A percentile compares a stretch with the other conserved stretches of the same genome.
These are phyloP conservation scores for Pseudonitzschia delicatissima DNA, from an alignment of 108 stramenopile species.

Conservation along the genomic window DNA sequence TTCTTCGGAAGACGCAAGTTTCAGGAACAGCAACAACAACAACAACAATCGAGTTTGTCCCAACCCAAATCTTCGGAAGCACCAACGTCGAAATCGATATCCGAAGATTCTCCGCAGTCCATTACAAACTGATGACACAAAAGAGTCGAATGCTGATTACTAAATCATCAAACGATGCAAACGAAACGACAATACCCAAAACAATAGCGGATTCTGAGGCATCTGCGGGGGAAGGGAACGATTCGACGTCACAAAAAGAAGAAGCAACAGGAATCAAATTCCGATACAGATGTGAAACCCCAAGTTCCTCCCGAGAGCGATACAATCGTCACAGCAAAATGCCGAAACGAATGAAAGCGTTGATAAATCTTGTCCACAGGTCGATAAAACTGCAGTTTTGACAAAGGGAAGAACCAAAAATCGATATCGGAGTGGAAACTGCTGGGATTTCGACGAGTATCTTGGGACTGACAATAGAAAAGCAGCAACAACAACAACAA, in stretches of 20 bases:
- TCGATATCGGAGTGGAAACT: neutral
- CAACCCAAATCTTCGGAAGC: neutral
- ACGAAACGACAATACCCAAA: neutral
- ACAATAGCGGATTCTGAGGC: neutral
- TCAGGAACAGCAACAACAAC: constrained; percentile 6
- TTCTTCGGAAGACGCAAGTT: neutral
- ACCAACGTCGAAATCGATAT: neutral
- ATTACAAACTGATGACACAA: neutral
- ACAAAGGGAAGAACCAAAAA: neutral
- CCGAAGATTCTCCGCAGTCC: neutral
- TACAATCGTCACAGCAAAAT: neutral
- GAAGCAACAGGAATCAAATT: neutral
- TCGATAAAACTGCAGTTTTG: neutral
- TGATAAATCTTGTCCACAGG: neutral
- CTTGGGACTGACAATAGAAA: neutral
- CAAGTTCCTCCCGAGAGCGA: too few species aligned
- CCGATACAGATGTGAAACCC: neutral
- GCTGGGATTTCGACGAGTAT: constrained; percentile 1
- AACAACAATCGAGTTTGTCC: neutral
- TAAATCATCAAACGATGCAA: neutral
- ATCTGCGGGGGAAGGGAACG: neutral
- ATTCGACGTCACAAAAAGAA: neutral
- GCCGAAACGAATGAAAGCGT: neutral
- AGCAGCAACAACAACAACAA: constrained; percentile 1
- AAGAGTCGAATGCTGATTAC: neutral